Evolutionary conservation across 306 rosid genomes (phyloP).

Genomic region (Oxytropis ochrocephala): DNA sequence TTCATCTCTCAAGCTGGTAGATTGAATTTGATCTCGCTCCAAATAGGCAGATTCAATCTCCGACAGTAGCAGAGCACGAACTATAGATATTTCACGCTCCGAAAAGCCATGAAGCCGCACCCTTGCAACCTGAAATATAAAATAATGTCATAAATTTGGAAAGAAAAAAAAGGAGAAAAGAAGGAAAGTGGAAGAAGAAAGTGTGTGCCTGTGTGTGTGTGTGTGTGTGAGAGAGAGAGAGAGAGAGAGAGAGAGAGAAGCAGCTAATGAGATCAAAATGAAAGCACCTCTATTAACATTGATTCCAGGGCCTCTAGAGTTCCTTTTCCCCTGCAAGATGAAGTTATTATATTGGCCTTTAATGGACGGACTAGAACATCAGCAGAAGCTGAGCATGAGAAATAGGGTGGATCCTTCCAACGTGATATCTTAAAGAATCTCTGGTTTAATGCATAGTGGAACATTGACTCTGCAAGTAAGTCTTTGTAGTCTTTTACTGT

Average conservation of each 20-base stretch:
- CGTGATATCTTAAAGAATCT: conserved; percentile 92
- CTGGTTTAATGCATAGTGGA: conserved; percentile 78
- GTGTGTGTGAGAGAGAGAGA: neutral
- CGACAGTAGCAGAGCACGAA: conserved; percentile 72
- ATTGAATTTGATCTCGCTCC: conserved; percentile 97
- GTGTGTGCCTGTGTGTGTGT: neutral
- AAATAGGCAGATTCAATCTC: conserved; percentile 97
- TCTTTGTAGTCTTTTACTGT: conserved; percentile 83
- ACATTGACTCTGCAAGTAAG: conserved; percentile 93
- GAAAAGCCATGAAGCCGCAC: conserved; percentile 88
- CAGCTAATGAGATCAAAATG: conserved; percentile 15
- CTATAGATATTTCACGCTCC: conserved; percentile 77
- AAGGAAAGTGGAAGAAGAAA: neutral
- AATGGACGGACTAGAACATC: conserved; percentile 79
- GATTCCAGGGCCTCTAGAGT: conserved; percentile 78
- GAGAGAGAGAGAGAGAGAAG: neutral
- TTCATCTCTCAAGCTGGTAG: conserved; percentile 83
- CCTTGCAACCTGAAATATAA: conserved; percentile 70
- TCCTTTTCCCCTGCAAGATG: conserved; percentile 84
- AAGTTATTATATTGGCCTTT: conserved; percentile 80
- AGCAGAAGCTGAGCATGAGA: conserved; percentile 85
- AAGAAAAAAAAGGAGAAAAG: neutral
- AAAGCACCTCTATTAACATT: conserved; percentile 76
- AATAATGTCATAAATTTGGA: conserved; percentile 21
- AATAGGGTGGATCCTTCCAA: conserved; percentile 89